phyloP scores from a whole-genome alignment of 192 early-diverging fungal genomes.

The Lunasporangiospora selenospora region DNA sequence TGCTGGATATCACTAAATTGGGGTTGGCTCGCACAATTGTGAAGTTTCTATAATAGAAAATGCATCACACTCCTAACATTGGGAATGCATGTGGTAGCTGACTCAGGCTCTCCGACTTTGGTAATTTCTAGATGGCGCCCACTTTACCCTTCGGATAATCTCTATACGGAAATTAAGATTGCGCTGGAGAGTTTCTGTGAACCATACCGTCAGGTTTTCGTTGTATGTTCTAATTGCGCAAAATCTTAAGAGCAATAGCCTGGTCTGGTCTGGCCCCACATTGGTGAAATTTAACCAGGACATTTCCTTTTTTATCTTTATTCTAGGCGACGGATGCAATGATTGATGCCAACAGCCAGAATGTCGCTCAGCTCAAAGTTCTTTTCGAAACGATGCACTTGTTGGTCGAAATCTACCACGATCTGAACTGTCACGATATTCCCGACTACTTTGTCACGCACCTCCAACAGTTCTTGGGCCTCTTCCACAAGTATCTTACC shows the following conservation, averaged over 20 bases:
- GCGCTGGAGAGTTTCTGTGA: slow-evolving; percentile 87
- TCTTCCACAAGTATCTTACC: slow-evolving; percentile 89
- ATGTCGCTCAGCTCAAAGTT: slow-evolving; percentile 68
- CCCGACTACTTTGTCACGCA: slow-evolving; percentile 98
- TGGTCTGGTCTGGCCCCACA: not conserved
- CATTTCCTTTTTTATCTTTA: not conserved
- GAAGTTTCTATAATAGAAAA: too few relatives aligned
- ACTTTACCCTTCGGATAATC: slow-evolving; percentile 76
- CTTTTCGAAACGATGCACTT: slow-evolving; percentile 80
- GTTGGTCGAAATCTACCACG: slow-evolving; percentile 90
- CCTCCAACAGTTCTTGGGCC: slow-evolving; percentile 77
- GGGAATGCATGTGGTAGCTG: too few relatives aligned
- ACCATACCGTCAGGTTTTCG: slow-evolving; percentile 83
- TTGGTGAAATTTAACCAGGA: not conserved
- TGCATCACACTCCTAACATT: too few relatives aligned
- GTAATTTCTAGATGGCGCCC: slow-evolving; percentile 76
- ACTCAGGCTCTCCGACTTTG: too few relatives aligned
- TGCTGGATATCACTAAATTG: not conserved
- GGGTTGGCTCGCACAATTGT: not conserved
- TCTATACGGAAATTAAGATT: slow-evolving; percentile 92
- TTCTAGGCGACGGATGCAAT: slow-evolving; percentile 76
- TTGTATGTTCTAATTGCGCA: slow-evolving; percentile 53
- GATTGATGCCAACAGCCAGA: slow-evolving; percentile 70
- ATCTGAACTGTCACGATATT: slow-evolving; percentile 95
- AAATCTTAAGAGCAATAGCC: not conserved